Percentiles rank a stretch among this genome's conserved stretches.
Evolutionary conservation across 495 filamentous ascomycete species (phyloP).

Genomic region (Staphylotrichum tortipilum): DNA sequence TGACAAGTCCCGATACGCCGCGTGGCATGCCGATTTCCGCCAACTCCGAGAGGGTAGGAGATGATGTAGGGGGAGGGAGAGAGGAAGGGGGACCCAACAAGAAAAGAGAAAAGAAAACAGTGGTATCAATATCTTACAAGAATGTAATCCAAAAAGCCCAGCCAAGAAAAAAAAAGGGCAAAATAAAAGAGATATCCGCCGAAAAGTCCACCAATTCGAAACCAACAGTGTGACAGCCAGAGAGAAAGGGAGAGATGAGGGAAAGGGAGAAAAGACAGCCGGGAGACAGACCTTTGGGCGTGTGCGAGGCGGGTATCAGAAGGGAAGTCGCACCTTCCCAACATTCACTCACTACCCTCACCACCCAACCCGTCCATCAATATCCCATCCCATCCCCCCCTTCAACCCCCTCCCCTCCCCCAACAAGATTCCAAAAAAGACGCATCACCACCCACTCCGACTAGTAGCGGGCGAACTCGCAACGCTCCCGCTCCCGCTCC

Average conservation of each 20-base stretch:
- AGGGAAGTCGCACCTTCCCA: no score
- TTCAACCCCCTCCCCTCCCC: neutral
- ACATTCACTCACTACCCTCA: no score
- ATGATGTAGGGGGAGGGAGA: neutral
- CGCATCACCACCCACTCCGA: constrained; percentile 15
- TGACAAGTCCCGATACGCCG: constrained; percentile 9
- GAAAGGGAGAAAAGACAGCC: no score
- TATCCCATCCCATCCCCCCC: neutral
- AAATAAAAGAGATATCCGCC: neutral
- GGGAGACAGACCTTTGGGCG: no score
- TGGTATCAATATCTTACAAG: constrained; percentile 2
- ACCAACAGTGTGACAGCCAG: no score
- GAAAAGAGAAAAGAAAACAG: neutral
- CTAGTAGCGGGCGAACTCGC: constrained; percentile 14
- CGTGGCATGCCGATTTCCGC: constrained; percentile 9
- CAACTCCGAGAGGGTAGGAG: constrained; percentile 6
- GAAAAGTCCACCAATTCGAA: no score
- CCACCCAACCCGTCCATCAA: neutral
- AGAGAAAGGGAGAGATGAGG: no score
- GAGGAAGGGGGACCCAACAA: constrained; percentile 10
- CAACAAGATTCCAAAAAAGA: neutral
- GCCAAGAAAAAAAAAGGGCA: neutral
- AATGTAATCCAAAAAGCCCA: neutral
- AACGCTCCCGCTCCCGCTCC: neutral
- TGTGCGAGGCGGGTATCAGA: neutral